phyloP scores from a whole-genome alignment of 352 stramenopile species.

The Peronosclerospora sorghi region DNA sequence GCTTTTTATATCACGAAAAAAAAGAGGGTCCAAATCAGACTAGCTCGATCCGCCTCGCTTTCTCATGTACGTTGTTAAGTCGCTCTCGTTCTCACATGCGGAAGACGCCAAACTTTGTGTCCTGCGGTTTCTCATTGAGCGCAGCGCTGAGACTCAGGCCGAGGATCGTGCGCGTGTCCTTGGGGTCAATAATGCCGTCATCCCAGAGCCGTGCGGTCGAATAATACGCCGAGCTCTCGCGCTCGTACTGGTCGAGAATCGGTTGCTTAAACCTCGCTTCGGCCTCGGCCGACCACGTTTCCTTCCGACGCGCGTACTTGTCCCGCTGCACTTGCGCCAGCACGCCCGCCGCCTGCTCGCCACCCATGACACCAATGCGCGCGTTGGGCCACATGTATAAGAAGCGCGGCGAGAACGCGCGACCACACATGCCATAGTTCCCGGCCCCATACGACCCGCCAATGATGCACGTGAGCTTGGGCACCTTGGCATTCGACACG shows the following conservation, averaged over 20 bases:
- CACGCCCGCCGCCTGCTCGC: constrained; percentile 93
- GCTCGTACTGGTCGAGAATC: constrained; percentile 93
- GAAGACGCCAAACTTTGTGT: constrained; percentile 94
- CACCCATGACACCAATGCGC: constrained; percentile 95
- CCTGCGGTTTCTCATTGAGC: constrained; percentile 53
- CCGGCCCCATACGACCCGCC: constrained; percentile 93
- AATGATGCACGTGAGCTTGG: constrained; percentile 97
- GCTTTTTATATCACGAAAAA: too few relatives aligned
- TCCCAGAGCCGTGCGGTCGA: constrained; percentile 95
- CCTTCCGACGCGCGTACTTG: constrained; percentile 64
- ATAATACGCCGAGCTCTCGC: constrained; percentile 92
- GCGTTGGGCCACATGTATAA: constrained; percentile 98
- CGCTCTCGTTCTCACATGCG: constrained; percentile 89
- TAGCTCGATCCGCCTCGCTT: not conserved
- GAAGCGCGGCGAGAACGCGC: constrained; percentile 93
- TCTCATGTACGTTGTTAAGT: constrained; percentile 8
- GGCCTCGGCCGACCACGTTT: constrained; percentile 58
- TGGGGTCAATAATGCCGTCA: constrained; percentile 96
- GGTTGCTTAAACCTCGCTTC: constrained; percentile 92
- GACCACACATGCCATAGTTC: constrained; percentile 97
- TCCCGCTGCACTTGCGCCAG: constrained; percentile 92
- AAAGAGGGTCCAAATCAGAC: too few relatives aligned
- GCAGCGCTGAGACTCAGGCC: constrained; percentile 66
- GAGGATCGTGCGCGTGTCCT: constrained; percentile 86
- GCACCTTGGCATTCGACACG: constrained; percentile 90